Conservation (phyloP, 192 early-diverging fungal genomes). For the Backusella psychrophila region DNA sequence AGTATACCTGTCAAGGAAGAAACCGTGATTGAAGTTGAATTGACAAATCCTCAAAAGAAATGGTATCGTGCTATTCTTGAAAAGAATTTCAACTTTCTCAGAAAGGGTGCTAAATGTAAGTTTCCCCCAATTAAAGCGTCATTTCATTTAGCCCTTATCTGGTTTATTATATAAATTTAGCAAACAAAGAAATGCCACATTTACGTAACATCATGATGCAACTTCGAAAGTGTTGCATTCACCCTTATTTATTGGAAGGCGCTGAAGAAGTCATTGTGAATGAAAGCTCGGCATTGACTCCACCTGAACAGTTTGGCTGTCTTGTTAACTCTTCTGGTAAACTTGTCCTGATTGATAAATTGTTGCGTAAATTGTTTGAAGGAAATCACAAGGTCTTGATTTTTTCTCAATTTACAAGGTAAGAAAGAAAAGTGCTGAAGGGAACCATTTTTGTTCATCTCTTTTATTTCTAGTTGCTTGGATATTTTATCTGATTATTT, state of each 20-base stretch:
- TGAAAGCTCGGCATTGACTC: conserved; percentile 54
- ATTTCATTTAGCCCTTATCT: neutral
- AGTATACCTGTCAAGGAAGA: conserved; percentile 88
- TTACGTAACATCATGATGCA: conserved; percentile 89
- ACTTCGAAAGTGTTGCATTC: conserved; percentile 86
- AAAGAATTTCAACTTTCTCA: conserved; percentile 77
- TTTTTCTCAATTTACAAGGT: conserved; percentile 83
- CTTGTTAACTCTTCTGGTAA: conserved; percentile 80
- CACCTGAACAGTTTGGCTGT: conserved; percentile 64
- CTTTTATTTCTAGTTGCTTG: conserved; percentile 46
- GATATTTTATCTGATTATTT: conserved; percentile 85
- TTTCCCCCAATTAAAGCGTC: neutral
- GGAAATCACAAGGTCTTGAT: conserved; percentile 86
- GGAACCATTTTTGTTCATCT: neutral
- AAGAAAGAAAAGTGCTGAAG: neutral
- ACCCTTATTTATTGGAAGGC: conserved; percentile 74
- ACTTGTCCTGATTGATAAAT: conserved; percentile 76
- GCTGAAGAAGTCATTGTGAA: conserved; percentile 77
- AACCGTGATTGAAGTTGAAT: conserved; percentile 83
- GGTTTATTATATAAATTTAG: conserved; percentile 3
- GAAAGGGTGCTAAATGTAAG: conserved; percentile 64
- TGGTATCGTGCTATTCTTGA: conserved; percentile 86
- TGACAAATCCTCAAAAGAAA: conserved; percentile 81
- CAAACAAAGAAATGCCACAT: conserved; percentile 62
- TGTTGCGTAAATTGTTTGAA: conserved; percentile 67